Conservation (phyloP, 441 rosid species). For the Populus trichocarpa region DNA sequence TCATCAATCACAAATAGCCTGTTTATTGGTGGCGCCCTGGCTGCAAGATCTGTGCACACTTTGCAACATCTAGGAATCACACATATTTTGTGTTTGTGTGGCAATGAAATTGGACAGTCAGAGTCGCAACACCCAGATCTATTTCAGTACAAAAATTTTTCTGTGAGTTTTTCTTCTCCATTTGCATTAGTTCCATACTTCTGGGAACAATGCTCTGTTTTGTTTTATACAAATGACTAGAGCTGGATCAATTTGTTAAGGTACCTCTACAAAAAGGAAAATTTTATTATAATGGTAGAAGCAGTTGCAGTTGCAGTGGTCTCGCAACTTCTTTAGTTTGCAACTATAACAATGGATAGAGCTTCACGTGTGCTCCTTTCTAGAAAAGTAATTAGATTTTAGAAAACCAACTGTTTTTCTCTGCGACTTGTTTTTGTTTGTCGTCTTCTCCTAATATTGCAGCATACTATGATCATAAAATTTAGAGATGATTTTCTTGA, state of each 20-base stretch:
- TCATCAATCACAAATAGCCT: constrained; percentile 65
- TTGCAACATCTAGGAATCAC: constrained; percentile 82
- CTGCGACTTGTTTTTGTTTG: neutral
- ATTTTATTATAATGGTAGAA: neutral
- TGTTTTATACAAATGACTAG: neutral
- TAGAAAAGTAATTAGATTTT: neutral
- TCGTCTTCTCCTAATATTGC: neutral
- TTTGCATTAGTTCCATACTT: constrained; percentile 2
- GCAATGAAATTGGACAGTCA: constrained; percentile 97
- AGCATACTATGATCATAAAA: neutral
- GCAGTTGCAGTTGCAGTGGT: neutral
- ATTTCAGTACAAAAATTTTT: constrained; percentile 78
- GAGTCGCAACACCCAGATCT: constrained; percentile 85
- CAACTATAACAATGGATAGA: too few species aligned
- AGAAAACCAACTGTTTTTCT: neutral
- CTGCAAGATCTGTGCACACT: constrained; percentile 86
- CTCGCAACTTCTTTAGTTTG: neutral
- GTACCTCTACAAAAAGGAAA: neutral
- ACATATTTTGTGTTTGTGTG: constrained; percentile 85
- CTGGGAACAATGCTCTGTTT: neutral
- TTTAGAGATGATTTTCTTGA: neutral
- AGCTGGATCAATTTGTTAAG: neutral
- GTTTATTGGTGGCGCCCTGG: constrained; percentile 91
- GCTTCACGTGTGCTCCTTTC: neutral
- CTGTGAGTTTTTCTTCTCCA: constrained; percentile 47